Base-by-base conservation (phyloP, 2,329 filamentous ascomycete species). In the Tolypocladium nubicola region DNA sequence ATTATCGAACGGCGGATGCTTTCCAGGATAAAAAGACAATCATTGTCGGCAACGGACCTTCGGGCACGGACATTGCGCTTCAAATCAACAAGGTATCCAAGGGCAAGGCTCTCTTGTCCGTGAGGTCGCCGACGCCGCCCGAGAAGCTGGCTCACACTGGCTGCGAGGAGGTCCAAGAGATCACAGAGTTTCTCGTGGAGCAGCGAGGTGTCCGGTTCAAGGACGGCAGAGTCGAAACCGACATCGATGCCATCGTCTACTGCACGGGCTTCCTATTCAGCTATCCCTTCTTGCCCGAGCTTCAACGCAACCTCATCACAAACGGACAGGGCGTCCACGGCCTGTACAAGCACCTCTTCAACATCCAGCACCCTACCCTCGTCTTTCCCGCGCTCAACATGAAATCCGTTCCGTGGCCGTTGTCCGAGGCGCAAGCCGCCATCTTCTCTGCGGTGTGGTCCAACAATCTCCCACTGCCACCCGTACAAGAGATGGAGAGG, bases 241-340 rank as follows among this genome's bases (percentile, higher is more conserved):
- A 85, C 39, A 72, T 97, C 57, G 92, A 97, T 65, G 81, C 83
- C 1, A 75, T 97, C 7, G 69, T 97, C 35, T 97, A 93, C 71
- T 92, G 89, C 69, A 97, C 93, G 0, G 93, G 93, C 0, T 97
- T 95, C 66, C 82, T 96, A 57, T 96, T 89, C 72, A 85, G 86
- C 6, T 88, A 88, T 58, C 90, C 91, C 0, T 97, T 96, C 66
- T 68, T 87, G 5, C 68, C 69, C 14, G 67, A 72, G 2, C 62
- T 81, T 5, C 65, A 73, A 16, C 71, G 68, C 11, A 76, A 82
- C 0, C 68, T 90, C 2, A 78, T 92, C 57, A 85, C 81, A 0
- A 81, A 84, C 56, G 92, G 92, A 1, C 80, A 79, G 39, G 81
- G 88, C 35, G 85, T 92, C 1, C 76, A 85, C 60, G 84, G 87